Base-by-base conservation (phyloP, 805 yeast genomes). In the Kodamaea kaohsiungensis region DNA sequence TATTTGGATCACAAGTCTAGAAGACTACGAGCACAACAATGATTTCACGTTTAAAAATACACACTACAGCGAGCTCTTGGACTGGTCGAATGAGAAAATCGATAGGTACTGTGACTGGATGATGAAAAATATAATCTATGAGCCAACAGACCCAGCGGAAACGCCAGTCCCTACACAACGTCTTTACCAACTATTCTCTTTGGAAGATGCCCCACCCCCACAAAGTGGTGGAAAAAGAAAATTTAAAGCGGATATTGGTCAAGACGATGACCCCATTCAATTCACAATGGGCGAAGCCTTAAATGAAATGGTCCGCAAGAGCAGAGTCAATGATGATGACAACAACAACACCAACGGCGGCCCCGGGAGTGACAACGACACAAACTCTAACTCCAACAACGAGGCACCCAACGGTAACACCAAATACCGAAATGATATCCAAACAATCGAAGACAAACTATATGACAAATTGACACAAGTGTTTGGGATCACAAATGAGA, bases 51-150 rank as follows among this genome's bases (percentile, higher is more conserved):
- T 37, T 46, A 45, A 46, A 15, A 53, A 56, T 45, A 45, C 55
- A 49, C 57, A 59, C 25, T 53, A 56, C n/a, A 52, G 53, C 5
- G 77, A 76, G 13, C 61, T 85, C 2, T 49, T 75, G 9, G 64
- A 67, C 12, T 83, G 90, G 87, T 69, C 75, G 43, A 77, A 77
- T n/a, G 61, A 62, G 1, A 71, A 79, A 53, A 72, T 78, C 2
- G 73, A 73, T 3, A 65, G 72, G 25, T 87, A 84, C 64, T 64
- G 85, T 25, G 70, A 76, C 18, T 82, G 87, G 84, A 74, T 81
- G 50, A 68, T 74, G 49, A 72, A 72, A 8, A 65, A 65, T 39
- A 49, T 75, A 12, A 58, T 72, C 2, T 66, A 69, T 3, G 51
- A 54, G 13, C 64, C 60, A 7, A 61, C 58, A 17, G 56, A 67